Evolutionary conservation across 345 rosid genomes (phyloP).

Genomic region (Ailanthus altissimus): DNA sequence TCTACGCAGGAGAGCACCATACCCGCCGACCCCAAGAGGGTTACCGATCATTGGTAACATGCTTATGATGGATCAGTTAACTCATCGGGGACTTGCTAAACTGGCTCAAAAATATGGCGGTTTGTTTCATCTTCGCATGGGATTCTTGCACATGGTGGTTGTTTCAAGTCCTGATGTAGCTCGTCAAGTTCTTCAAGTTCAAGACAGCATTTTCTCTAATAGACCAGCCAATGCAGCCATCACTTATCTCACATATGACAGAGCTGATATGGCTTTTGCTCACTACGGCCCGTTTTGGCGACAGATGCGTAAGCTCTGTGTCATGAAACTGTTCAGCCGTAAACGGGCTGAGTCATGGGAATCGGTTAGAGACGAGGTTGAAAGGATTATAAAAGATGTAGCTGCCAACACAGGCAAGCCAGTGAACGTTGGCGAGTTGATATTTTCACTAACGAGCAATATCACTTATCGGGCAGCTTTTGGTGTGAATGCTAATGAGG

Average conservation of each 20-base stretch:
- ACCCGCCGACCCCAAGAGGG: slow-evolving; percentile 93
- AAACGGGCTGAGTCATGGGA: slow-evolving; percentile 94
- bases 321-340: slow-evolving; percentile 88
- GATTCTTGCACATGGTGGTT: slow-evolving; percentile 65
- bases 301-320: slow-evolving; percentile 93
- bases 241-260: slow-evolving; percentile 76
- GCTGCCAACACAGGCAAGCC: slow-evolving; percentile 47
- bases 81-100: slow-evolving; percentile 81
- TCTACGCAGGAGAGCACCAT: slow-evolving; percentile 46
- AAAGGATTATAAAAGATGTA: slow-evolving; percentile 41
- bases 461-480: slow-evolving; percentile 82
- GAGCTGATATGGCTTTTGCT: slow-evolving; percentile 97
- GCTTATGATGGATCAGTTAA: slow-evolving; percentile 86
- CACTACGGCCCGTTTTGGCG: slow-evolving; percentile 98
- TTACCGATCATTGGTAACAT: slow-evolving; percentile 83
- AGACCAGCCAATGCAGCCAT: slow-evolving; percentile 85
- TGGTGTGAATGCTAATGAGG: slow-evolving; percentile 57
- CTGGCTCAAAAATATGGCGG: slow-evolving; percentile 79
- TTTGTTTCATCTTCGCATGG: slow-evolving; percentile 74
- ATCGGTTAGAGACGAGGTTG: slow-evolving; percentile 88
- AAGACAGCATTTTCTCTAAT: slow-evolving; percentile 83
- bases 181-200: slow-evolving; percentile 79
- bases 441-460: slow-evolving; percentile 73
- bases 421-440: slow-evolving; percentile 71
- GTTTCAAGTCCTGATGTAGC: slow-evolving; percentile 77